Base-by-base conservation (phyloP, 202 grass and related monocot genomes). In the Alloteropsis angusta region DNA sequence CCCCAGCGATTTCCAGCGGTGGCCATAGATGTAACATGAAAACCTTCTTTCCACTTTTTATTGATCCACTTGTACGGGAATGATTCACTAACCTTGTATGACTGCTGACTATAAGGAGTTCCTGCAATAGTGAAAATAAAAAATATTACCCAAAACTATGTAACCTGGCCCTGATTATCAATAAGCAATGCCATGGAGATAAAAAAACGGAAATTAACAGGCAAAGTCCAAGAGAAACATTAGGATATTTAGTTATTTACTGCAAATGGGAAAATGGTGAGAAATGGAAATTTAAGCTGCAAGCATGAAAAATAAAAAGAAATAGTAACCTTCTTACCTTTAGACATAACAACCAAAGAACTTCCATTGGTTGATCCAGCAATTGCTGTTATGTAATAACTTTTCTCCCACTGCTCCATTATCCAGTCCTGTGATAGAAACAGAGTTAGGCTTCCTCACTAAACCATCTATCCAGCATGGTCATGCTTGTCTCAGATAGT, bases 11-110 rank as follows among this genome's bases (percentile, higher is more conserved):
- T 92, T 81, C 92, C 95, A 80, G 95, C 91, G 6, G 95, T 91
- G 44, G 92, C 89, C 95, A 98, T 95, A 38, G 91, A 98, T 83
- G 95, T 98, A 60, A 98, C 95, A 82, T 95, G 92, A 76, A 98
- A 98, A 35, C 95, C 92, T 93, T 98, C 95, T 83, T 98, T 98
- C 95, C 95, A 98, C 62, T 98, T 98, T 67, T 98, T 98, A 83
- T 87, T 98, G 80, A 98, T 98, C 95, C 95, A 98, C 79, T 98
- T 98, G 78, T 88, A 98, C 69, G 95, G 95, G 76, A 98, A 98
- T 64, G 92, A 92, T 81, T 95, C 95, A 5, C 95, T 98, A 70
- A 98, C 95, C 76, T 98, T 98, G 78, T 98, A 98, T 4, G 95
- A 98, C 71, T 98, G 95, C 66, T 98, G 95, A 65, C 86, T 91